phyloP scores from a whole-genome alignment of 2,329 filamentous ascomycete species.

The Cryphonectria nitschkei region DNA sequence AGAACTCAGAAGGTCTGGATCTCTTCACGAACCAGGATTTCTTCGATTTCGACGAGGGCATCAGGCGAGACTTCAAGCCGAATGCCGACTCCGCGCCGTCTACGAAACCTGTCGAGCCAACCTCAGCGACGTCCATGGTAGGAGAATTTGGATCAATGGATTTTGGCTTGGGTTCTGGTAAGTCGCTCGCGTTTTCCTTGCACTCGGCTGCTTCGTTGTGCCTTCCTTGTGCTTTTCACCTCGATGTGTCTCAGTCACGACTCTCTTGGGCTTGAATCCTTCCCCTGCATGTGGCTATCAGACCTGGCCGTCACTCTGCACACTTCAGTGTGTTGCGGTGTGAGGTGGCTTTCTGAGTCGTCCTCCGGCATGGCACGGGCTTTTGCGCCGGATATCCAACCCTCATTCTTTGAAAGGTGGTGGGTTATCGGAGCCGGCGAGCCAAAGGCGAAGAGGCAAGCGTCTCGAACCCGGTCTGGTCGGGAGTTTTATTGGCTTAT shows the following conservation, averaged over 20 bases:
- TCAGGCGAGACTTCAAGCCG: constrained; percentile 58
- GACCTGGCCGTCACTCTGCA: not conserved
- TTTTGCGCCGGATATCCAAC: not conserved
- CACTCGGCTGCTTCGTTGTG: not conserved
- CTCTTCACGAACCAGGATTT: constrained; percentile 85
- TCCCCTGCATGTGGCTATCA: not conserved
- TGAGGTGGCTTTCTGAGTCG: not conserved
- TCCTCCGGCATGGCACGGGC: constrained; percentile 3
- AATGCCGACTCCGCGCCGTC: constrained; percentile 42
- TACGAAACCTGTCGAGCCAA: constrained; percentile 41
- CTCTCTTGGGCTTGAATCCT: not conserved
- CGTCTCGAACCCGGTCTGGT: constrained; percentile 9
- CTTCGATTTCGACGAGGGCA: constrained; percentile 75
- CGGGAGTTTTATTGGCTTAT: not conserved
- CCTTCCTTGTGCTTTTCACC: not conserved
- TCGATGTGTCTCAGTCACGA: not conserved
- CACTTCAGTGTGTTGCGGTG: not conserved
- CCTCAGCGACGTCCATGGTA: constrained; percentile 46
- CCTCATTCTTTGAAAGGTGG: not conserved
- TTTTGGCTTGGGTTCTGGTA: constrained; percentile 40
- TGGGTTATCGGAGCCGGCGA: constrained; percentile 9
- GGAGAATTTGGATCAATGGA: constrained; percentile 53
- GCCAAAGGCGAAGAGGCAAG: constrained; percentile 17
- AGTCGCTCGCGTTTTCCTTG: constrained; percentile 8
- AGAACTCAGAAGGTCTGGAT: constrained; percentile 65